Evolutionary conservation across 2,329 filamentous ascomycete species (phyloP), one percentile per base, ranked within the genome.

Genomic region (Colletotrichum viniferum): DNA sequence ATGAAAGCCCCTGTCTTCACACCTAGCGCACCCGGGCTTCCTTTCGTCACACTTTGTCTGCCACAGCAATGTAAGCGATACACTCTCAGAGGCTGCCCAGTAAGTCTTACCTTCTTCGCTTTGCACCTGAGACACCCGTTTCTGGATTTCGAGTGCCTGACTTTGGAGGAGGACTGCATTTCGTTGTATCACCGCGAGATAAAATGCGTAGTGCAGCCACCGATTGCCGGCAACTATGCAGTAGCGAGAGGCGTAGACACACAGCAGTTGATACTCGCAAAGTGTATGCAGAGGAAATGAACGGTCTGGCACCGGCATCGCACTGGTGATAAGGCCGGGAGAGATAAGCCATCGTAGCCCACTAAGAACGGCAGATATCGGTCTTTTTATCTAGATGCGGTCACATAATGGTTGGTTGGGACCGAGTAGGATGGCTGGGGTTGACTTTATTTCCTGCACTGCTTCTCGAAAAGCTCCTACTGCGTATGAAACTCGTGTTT

Each of bases 11-110:
- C 78, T 69, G 18, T 78, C 76, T 55, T 78, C 76, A 28, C 78
- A 80, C 9, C 77, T 77, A 4, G 74, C 66, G 18, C 79, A 80
- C 0, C 70, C 64, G 0, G 79, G 79, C 28, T 76, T 79, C 48
- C 69, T 66, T n/a, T 80, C 76, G 36, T 80, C 79, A 34, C 78
- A 80, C 52, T 80, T 80, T 3, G 74, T 78, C 78, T 79, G 21
- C 5, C 48, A 8, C 8, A 4, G 8, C 4, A 28, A 16, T 34
- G 36, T 61, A 0, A 61, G 28, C 1, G 0, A 34, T 6, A 18
- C 14, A 8, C 0, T 9, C 1, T 14, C 4, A 8, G 16, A 6
- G 4, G 13, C 18, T 3, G n/a, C 4, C 3, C 0, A 5, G 1
- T 5, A 4, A 9, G 6, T 28, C 10, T 61, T 7, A 21, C 56